phyloP scores from a whole-genome alignment of 257 asterid genomes.

The Solanum verrucosum region DNA sequence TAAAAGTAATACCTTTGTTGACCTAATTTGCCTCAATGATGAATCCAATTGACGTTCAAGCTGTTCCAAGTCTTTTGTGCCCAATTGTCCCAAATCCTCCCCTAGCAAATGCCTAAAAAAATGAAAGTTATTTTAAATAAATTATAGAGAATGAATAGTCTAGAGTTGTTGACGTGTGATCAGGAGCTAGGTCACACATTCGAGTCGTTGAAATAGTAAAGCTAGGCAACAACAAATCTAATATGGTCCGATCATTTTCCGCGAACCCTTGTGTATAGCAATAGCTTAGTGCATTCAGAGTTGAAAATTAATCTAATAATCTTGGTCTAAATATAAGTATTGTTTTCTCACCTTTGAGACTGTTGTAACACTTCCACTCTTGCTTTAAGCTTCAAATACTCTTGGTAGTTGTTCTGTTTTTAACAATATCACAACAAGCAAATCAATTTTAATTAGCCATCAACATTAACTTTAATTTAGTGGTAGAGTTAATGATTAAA shows the following conservation, averaged over 20 bases:
- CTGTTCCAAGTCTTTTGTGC: constrained; percentile 41
- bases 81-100: constrained; percentile 47
- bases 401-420: constrained; percentile 41
- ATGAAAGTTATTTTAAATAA: not conserved
- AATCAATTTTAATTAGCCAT: not conserved
- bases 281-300: not conserved
- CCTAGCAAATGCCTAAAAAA: constrained; percentile 48
- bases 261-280: fast-evolving
- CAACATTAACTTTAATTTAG: not conserved
- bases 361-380: constrained; percentile 49
- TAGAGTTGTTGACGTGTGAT: not conserved
- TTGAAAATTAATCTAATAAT: not conserved
- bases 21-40: constrained; percentile 39
- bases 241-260: not conserved
- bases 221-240: not conserved
- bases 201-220: not conserved
- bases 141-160: not conserved
- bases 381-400: constrained; percentile 52
- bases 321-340: not conserved
- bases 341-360: constrained; percentile 52
- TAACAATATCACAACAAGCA: not conserved
- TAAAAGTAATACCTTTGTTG: constrained; percentile 28
- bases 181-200: not conserved
- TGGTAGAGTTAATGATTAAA: not conserved
- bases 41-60: constrained; percentile 51